Conservation (phyloP, 1,139 yeast species). For the Saccharomyces pastorianus region DNA sequence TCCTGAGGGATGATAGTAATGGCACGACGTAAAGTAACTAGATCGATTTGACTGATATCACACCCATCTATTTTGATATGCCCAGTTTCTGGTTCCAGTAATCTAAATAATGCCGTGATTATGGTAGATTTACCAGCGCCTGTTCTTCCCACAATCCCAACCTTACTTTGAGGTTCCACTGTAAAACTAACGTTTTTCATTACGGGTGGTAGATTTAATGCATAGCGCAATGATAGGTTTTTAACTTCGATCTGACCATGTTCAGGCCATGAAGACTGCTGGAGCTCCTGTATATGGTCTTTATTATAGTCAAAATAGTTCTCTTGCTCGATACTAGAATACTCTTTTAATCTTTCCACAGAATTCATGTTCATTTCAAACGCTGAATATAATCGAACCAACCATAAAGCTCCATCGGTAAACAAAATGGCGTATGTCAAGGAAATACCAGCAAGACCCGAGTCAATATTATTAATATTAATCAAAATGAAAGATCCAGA, state of each 20-base stretch:
- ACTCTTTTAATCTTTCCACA: conserved; percentile 64
- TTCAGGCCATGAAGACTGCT: conserved; percentile 42
- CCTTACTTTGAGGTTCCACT: conserved; percentile 34
- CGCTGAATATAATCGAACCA: conserved; percentile 46
- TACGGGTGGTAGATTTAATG: conserved; percentile 61
- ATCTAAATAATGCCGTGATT: no score
- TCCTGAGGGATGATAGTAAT: conserved; percentile 86
- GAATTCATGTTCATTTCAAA: conserved; percentile 75
- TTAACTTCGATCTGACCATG: conserved; percentile 46
- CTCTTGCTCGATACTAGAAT: conserved; percentile 56
- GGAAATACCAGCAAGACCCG: conserved; percentile 66
- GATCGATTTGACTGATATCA: conserved; percentile 72
- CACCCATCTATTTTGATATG: conserved; percentile 60
- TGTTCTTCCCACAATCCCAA: no score
- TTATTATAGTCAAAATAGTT: conserved; percentile 40
- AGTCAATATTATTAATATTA: conserved; percentile 50
- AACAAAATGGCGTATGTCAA: conserved; percentile 50
- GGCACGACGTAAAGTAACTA: conserved; percentile 65
- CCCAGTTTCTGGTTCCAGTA: no score
- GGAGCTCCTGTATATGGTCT: conserved; percentile 41
- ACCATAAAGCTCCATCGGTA: conserved; percentile 41
- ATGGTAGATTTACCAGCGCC: no score
- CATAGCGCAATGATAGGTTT: conserved; percentile 54
- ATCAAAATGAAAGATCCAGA: conserved; percentile 45
- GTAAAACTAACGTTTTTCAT: conserved; percentile 39